phyloP scores from a whole-genome alignment of 106 monocot genomes.

The Dioscorea alata region DNA sequence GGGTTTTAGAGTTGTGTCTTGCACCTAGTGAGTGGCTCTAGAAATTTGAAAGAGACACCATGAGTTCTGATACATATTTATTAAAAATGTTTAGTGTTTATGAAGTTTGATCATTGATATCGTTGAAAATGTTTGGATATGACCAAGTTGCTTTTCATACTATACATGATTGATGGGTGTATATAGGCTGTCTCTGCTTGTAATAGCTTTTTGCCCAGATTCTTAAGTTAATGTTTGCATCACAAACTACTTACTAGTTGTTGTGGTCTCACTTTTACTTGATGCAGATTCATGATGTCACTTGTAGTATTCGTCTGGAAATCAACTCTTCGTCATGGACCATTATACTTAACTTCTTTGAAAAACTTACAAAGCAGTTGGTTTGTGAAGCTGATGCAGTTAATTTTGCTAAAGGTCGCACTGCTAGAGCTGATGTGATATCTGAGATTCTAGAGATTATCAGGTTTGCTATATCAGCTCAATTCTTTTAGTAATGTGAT shows the following conservation, averaged over 20 bases:
- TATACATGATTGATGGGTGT: neutral
- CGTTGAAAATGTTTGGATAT: neutral
- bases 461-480: conserved; percentile 40
- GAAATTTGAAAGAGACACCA: too few species aligned
- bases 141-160: neutral
- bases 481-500: neutral
- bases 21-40: too few species aligned
- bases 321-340: conserved; percentile 51
- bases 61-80: too few species aligned
- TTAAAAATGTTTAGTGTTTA: neutral
- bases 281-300: conserved; percentile 68
- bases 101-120: neutral
- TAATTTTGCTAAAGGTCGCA: conserved; percentile 3
- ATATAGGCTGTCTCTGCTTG: neutral
- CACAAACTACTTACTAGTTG: neutral
- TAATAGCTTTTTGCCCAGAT: too few species aligned
- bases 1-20: too few species aligned
- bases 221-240: neutral
- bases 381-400: conserved; percentile 7
- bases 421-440: conserved; percentile 26
- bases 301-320: conserved; percentile 46
- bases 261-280: neutral
- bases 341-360: conserved; percentile 57
- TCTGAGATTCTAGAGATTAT: conserved; percentile 59
- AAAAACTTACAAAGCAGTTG: conserved; percentile 23